Base-by-base conservation (phyloP, 768 basidiomycete genomes). In the Lactarius sp. region DNA sequence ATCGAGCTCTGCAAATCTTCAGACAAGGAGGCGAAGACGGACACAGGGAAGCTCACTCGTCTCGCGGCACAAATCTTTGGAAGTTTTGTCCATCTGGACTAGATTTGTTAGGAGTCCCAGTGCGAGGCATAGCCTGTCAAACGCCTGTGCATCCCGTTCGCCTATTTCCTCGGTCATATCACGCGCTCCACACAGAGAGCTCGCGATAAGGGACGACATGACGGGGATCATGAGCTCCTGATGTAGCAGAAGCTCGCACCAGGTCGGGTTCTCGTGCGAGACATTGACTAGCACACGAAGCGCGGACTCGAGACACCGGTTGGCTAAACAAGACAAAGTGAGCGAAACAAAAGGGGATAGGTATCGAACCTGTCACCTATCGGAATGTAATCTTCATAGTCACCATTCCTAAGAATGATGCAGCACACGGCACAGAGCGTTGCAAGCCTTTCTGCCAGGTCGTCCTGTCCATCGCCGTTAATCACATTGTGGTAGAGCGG, bases 91-190 rank as follows among this genome's bases (percentile, higher is more conserved):
- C 6, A 76, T 76, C 69, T 91, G 87, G 0, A 90, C 83, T 49
- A 92, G 75, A 72, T 92, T 92, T 57, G 89, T 90, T 46, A 92
- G 75, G 10, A 92, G 75, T 1, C 86, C 91, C 6, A 93, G 79
- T 6, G 85, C 81, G 33, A 93, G 84, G 71, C 90, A 92, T 5
- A 91, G 75, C 39, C 81, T 78, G 70, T 93, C 92, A n/a, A 89
- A 76, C 4, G 80, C 75, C 44, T 81, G 77, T 5, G 78, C 75
- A 0, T 73, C 69, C 16, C 68, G 64, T 27, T 75, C 73, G 22
- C 68, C 67, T 12, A 22, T 52, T 63, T 69, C 71, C 13, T 68
- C 70, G 46, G 37, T 67, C 13, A 44, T 20, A n/a, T 49, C 37
- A 52, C 50, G 47, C 41, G 71, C 53, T 51, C 67, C 64, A 20